Evolutionary conservation across 805 yeast species (phyloP).

Genomic region (Barnettozyma botsteinii): DNA sequence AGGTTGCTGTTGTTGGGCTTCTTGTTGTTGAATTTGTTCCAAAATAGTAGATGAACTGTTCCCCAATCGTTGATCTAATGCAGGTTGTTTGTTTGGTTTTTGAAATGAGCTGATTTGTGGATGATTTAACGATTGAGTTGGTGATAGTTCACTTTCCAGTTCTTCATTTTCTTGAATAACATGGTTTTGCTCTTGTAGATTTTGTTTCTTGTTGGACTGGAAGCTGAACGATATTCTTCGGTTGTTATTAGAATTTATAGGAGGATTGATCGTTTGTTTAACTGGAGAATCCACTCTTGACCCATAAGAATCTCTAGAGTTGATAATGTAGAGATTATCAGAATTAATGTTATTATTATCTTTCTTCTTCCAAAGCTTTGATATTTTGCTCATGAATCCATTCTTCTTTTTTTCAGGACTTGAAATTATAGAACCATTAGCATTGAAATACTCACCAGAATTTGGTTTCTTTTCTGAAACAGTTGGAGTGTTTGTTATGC

Average conservation of each 20-base stretch:
- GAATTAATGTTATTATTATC: conserved; percentile 6
- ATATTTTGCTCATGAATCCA: conserved; percentile 28
- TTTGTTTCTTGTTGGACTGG: conserved; percentile 5
- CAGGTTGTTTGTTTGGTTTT: background rate
- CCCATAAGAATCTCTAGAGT: conserved; percentile 3
- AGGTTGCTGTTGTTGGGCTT: conserved; percentile 1
- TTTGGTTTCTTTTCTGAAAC: background rate
- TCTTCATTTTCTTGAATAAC: background rate
- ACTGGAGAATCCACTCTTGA: conserved; percentile 3
- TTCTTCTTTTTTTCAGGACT: conserved; percentile 26
- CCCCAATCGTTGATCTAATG: conserved; percentile 2
- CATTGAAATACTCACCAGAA: background rate
- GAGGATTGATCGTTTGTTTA: background rate
- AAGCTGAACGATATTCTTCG: background rate
- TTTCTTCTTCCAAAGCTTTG: conserved; percentile 29
- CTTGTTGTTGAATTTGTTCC: conserved; percentile 3
- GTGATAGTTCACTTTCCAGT: background rate
- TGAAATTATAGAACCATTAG: conserved; percentile 6
- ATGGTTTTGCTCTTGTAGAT: conserved; percentile 4
- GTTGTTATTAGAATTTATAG: background rate
- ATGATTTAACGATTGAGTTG: background rate
- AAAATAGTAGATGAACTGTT: background rate
- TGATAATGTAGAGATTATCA: background rate
- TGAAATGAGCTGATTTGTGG: background rate
- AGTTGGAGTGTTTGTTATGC: background rate